Evolutionary conservation across 768 basidiomycete species (phyloP), one percentile per base, ranked within the genome.

Genomic region (Collybia mongolica): DNA sequence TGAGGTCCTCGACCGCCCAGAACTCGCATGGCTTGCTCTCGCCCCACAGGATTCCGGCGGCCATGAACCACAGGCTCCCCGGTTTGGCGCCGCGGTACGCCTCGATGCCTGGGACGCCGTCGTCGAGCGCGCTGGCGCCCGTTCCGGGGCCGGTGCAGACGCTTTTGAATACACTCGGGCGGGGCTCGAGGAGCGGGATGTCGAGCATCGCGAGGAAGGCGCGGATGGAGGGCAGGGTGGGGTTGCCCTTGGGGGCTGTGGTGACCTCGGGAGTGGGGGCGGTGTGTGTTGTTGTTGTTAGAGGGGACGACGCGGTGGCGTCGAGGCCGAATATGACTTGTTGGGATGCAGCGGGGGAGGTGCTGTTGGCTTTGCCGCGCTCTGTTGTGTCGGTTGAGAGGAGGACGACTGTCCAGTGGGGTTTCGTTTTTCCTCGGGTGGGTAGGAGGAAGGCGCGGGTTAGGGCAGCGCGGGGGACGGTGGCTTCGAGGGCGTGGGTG

Each of bases 21-120:
- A 88, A 90, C 56, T 88, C 85, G 59, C 85, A 88, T 2, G 87
- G 87, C 54, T 86, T 86, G 60, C 78, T 80, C 61, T 89, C 84
- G 19, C 84, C 87, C 80, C 85, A 86, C 6, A 91, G 73, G 14
- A 91, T 74, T 5, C 88, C 89, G 19, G 72, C 70, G 36, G 74
- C 67, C 40, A 85, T 71, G 72, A 90, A 91, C 84, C 88, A 88
- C 36, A 91, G 68, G 40, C 75, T 84, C 1, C 87, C 87, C 1
- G 74, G 63, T 61, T 88, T 90, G 1, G 88, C 87, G n/a, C 78
- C 78, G 24, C 83, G 78, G 63, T 86, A 84, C 5, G 86, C 86
- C 48, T 86, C 81, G 20, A 88, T 67, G 0, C 86, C 86, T 1
- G 86, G 81, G 2, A 83, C 74, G 6, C 79, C 74, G 2, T 69